Evolutionary conservation across 768 basidiomycete genomes (phyloP), one percentile per base, ranked within the genome.

Genomic region (Suillus alpinus): DNA sequence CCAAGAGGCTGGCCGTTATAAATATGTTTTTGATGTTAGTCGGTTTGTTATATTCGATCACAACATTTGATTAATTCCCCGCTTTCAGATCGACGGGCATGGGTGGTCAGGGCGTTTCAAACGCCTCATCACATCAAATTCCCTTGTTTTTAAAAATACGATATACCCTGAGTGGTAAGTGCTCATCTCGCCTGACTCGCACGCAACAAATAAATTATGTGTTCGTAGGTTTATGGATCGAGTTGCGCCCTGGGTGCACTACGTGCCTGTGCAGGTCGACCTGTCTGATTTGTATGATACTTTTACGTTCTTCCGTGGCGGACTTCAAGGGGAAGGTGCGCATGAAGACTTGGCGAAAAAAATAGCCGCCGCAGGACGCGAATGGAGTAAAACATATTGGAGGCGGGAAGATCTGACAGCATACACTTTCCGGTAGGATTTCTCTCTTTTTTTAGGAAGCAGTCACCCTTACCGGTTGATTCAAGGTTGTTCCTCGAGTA

Each of bases 21-120:
- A 86, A 70, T 88, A 86, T 71, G 77, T 85, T 56, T 63, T 86
- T 34, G 85, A 86, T 61, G 82, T 86, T 59, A 65, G 80, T 74
- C 37, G 1, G 40, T 18, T 13, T 18, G 47, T 18, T 23, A n/a
- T 6, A 37, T 26, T 26, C 37, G 14, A 39, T 12, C 36, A 55
- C 23, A 2, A 16, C 40, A 1, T 57, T 34, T 1, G 6, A 3
- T 29, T 37, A 36, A 36, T 5, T 2, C 3, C 13, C 9, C 12
- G 14, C 12, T n/a, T 61, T 9, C 61, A 85, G 83, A 73, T 86
- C 12, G 85, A 86, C 61, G 86, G 84, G 8, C 84, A 86, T 59
- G 88, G 86, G 1, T 88, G 87, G 86, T 87, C 86, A 3, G 78
- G 83, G n/a, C 79, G 87, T 4, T 91, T 89, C 70, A 86, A 87